phyloP scores from a whole-genome alignment of 2,329 filamentous ascomycete species.

The Triangularia setosa region DNA sequence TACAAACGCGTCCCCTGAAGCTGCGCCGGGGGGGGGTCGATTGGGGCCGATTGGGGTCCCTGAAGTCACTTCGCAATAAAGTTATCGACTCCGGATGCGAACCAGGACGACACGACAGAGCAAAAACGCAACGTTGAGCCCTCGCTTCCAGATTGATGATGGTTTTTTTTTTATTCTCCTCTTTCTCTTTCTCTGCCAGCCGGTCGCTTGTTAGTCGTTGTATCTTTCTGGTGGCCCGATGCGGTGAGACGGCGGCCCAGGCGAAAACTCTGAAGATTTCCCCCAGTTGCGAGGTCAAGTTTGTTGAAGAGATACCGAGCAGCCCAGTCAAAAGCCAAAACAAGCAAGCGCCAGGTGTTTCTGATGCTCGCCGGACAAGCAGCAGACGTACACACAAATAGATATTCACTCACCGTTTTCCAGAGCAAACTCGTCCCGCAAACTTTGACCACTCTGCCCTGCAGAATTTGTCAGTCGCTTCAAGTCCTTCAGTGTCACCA shows the following conservation, averaged over 20 bases:
- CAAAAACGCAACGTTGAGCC: neutral
- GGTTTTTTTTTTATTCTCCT: slow-evolving; percentile 2
- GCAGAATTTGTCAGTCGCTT: neutral
- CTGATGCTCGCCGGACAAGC: neutral
- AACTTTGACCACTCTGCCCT: neutral
- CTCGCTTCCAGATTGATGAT: neutral
- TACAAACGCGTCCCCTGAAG: slow-evolving; percentile 33
- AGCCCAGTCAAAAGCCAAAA: neutral
- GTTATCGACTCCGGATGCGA: slow-evolving; percentile 14
- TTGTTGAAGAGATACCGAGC: neutral
- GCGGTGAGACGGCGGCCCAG: neutral
- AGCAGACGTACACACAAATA: neutral
- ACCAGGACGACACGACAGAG: slow-evolving; percentile 4
- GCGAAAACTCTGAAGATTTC: neutral
- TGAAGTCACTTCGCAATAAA: slow-evolving; percentile 14
- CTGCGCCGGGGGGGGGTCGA: slow-evolving; percentile 9
- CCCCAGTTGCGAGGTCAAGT: neutral
- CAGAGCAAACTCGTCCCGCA: neutral
- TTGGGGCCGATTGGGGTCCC: slow-evolving; percentile 10
- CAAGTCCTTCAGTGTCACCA: neutral
- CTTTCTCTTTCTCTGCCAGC: neutral
- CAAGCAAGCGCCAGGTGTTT: neutral
- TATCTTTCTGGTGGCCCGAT: neutral
- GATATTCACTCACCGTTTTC: neutral
- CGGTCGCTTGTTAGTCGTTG: neutral